Evolutionary conservation across 1,139 yeast genomes (phyloP).

Genomic region (Diutina mesorugosa): DNA sequence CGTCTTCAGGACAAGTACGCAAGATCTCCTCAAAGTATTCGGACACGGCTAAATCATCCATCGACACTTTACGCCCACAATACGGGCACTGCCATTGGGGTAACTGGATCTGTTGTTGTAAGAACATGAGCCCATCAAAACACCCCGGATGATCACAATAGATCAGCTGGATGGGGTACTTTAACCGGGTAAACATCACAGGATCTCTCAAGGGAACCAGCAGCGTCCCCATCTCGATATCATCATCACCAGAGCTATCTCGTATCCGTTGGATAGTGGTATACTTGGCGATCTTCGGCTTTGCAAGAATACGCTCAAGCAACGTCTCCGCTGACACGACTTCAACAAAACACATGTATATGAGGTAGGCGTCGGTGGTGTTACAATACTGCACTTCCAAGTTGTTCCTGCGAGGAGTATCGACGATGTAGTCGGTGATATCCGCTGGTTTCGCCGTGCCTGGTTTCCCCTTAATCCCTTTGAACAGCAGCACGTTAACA

Average conservation of each 20-base stretch:
- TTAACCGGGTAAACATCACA: constrained; percentile 46
- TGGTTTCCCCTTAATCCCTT: constrained; percentile 44
- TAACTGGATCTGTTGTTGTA: constrained; percentile 46
- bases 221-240: constrained; percentile 43
- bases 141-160: constrained; percentile 60
- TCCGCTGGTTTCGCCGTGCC: constrained; percentile 64
- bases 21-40: constrained; percentile 48
- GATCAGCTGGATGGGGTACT: constrained; percentile 44
- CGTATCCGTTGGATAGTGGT: constrained; percentile 32
- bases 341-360: constrained; percentile 43
- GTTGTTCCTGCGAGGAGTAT: constrained; percentile 23
- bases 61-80: constrained; percentile 31
- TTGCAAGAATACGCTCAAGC: constrained; percentile 13
- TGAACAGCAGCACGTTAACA: constrained; percentile 5
- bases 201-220: constrained; percentile 52
- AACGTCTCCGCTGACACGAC: constrained; percentile 24
- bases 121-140: constrained; percentile 51
- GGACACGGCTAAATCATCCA: constrained; percentile 45
- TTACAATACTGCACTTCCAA: constrained; percentile 43
- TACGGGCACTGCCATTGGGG: constrained; percentile 64
- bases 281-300: constrained; percentile 34
- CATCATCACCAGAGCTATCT: constrained; percentile 33
- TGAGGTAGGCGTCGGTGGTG: constrained; percentile 27
- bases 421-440: constrained; percentile 12
- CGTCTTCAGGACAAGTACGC: constrained; percentile 25